Conservation (phyloP, 2,329 filamentous ascomycete genomes). For the Fusarium sp. region DNA sequence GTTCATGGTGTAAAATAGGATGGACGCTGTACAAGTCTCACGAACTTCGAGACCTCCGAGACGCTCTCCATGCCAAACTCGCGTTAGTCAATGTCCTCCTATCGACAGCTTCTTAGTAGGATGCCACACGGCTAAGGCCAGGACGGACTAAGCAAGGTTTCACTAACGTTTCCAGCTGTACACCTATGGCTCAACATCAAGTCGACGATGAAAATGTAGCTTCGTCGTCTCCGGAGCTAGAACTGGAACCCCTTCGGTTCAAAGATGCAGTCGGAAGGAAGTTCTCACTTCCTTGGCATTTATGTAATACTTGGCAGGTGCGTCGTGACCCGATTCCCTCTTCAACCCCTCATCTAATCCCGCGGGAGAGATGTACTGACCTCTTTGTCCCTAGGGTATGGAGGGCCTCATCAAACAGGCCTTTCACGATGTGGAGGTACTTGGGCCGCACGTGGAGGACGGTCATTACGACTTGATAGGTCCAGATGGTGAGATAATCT, state of each 20-base stretch:
- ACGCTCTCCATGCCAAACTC: no score
- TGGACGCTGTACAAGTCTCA: no score
- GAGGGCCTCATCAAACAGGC: slow-evolving; percentile 85
- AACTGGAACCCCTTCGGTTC: slow-evolving; percentile 58
- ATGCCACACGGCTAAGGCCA: no score
- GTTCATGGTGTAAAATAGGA: no score
- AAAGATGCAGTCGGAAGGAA: slow-evolving; percentile 91
- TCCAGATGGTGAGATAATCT: slow-evolving; percentile 82
- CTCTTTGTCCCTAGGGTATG: slow-evolving; percentile 71
- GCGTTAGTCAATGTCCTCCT: no score
- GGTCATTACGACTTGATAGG: slow-evolving; percentile 84
- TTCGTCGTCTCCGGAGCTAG: background rate
- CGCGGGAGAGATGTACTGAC: background rate
- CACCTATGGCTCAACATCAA: no score
- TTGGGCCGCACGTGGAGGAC: slow-evolving; percentile 78
- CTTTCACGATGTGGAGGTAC: slow-evolving; percentile 79
- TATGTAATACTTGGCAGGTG: slow-evolving; percentile 71
- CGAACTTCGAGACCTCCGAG: no score
- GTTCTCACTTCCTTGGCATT: slow-evolving; percentile 87
- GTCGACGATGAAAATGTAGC: no score
- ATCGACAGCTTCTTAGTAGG: no score
- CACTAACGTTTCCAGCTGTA: no score
- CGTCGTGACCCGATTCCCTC: no score
- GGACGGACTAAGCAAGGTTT: no score
- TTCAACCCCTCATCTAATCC: slow-evolving; percentile 49